Conservation (phyloP, 345 rosid species). For the Moricandia arvensis region DNA sequence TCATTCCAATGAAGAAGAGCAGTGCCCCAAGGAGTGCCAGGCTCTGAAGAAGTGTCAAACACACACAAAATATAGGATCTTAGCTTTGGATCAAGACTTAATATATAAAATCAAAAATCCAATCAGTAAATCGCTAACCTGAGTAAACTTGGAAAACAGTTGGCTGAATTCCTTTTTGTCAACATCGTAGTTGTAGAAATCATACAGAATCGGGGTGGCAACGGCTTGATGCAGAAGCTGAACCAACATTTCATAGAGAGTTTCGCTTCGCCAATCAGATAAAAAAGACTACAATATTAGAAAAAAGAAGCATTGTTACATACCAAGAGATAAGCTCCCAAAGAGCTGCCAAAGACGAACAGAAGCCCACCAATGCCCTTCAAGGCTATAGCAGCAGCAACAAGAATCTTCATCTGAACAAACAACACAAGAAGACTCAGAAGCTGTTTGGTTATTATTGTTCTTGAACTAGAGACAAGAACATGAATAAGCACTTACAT, state of each 20-base stretch:
- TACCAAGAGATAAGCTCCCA: conserved; percentile 83
- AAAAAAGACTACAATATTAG: background rate
- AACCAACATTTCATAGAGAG: background rate
- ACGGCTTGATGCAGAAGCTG: conserved; percentile 69
- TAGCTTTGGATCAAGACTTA: background rate
- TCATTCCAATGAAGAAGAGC: conserved; percentile 74
- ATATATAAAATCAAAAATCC: background rate
- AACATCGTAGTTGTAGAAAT: conserved; percentile 71
- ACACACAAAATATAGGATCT: background rate
- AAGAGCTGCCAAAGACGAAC: conserved; percentile 60
- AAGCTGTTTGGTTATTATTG: background rate
- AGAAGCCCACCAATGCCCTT: conserved; percentile 71
- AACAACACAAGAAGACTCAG: conserved; percentile 8
- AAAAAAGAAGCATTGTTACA: background rate
- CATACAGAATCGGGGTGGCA: conserved; percentile 51
- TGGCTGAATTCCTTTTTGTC: conserved; percentile 53
- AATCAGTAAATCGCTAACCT: conserved; percentile 38
- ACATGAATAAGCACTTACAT: conserved; percentile 33
- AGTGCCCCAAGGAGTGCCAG: conserved; percentile 71
- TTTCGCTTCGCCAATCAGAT: background rate
- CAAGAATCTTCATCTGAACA: conserved; percentile 46
- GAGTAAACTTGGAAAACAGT: conserved; percentile 56
- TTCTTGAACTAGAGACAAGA: background rate
- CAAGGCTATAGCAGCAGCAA: conserved; percentile 52
- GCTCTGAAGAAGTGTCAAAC: conserved; percentile 42